Evolutionary conservation across 2,329 filamentous ascomycete genomes (phyloP).

Genomic region (Fusarium coicis): DNA sequence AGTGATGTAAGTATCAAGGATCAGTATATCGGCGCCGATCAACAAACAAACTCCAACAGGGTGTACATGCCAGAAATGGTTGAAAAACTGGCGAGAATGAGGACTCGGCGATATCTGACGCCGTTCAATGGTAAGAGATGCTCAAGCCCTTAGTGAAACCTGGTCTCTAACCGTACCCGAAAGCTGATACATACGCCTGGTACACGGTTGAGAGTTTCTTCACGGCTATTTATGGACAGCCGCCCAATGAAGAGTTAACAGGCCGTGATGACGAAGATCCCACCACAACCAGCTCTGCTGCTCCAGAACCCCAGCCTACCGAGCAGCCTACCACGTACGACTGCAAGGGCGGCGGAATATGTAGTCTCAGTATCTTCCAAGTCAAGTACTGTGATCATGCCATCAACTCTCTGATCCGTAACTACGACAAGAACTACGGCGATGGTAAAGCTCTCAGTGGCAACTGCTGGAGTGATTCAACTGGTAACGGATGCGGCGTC

Average conservation of each 20-base stretch:
- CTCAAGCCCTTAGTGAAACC: accelerated
- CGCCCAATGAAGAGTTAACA: not conserved
- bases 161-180: not conserved
- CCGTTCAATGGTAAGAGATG: not conserved
- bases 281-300: not conserved
- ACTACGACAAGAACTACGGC: not conserved
- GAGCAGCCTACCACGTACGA: not conserved
- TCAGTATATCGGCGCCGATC: not conserved
- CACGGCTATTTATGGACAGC: not conserved
- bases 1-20: not conserved
- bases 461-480: not conserved
- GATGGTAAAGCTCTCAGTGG: not conserved
- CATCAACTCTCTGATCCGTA: not conserved
- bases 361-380: not conserved
- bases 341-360: not conserved
- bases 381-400: not conserved
- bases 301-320: not conserved
- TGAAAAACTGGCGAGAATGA: not conserved
- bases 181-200: not conserved
- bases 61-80: not conserved
- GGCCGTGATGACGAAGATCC: not conserved
- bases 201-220: not conserved
- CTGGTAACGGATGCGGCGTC: not conserved
- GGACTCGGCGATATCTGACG: not conserved
- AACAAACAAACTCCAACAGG: not conserved